Conservation (phyloP, 1,139 yeast species). For the Yamadazyma diddensiae region DNA sequence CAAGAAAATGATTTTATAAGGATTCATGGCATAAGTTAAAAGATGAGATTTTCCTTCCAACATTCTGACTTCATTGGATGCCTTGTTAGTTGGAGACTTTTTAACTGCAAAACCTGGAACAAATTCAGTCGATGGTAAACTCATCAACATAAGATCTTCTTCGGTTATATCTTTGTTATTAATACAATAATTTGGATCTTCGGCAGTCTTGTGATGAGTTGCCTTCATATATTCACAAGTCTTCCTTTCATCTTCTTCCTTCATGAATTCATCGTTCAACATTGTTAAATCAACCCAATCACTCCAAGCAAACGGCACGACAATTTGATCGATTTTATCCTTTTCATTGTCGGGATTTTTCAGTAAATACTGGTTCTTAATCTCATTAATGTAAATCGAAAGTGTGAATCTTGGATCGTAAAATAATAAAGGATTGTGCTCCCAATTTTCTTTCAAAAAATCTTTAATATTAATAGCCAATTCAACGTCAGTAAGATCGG, state of each 20-base stretch:
- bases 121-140: constrained; percentile 17
- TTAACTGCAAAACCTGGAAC: constrained; percentile 27
- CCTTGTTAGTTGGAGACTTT: constrained; percentile 23
- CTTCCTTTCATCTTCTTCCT: constrained; percentile 16
- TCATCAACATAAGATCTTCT: constrained; percentile 24
- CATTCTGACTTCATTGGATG: constrained; percentile 25
- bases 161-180: constrained; percentile 21
- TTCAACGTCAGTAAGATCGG: constrained; percentile 24
- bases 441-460: constrained; percentile 18
- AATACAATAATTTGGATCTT: constrained; percentile 23
- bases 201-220: constrained; percentile 19
- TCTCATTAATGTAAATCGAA: constrained; percentile 27
- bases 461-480: constrained; percentile 21
- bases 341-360: constrained; percentile 13
- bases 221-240: constrained; percentile 20
- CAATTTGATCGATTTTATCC: constrained; percentile 10
- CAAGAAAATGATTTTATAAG: constrained; percentile 39
- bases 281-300: constrained; percentile 30
- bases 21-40: constrained; percentile 42
- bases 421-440: constrained; percentile 19
- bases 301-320: constrained; percentile 29
- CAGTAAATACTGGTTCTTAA: constrained; percentile 18
- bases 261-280: constrained; percentile 18
- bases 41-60: constrained; percentile 42
- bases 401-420: constrained; percentile 43